Evolutionary conservation across 2,329 filamentous ascomycete species (phyloP), one percentile per base, ranked within the genome.

Genomic region (Phaeosphaeriaceae sp.): DNA sequence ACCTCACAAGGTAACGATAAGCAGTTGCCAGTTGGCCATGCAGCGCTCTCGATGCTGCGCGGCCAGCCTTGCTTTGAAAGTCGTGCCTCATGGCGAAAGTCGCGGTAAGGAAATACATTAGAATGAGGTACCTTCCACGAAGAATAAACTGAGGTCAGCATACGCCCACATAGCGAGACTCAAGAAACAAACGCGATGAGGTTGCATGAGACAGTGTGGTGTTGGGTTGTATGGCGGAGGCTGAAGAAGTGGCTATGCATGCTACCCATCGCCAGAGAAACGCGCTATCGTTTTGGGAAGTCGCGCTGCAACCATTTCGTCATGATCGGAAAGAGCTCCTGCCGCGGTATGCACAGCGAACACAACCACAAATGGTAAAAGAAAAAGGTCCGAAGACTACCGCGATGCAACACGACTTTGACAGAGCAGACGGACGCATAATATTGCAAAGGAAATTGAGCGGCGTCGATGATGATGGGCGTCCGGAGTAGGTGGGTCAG

Each of bases 241-340:
- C 47, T 55, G 35, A 40, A 40, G 30, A 35, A 40, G 35, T 40
- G 35, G 35, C 35, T 40, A 51, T 55, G 54, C 40, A 44, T 50
- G 53, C 13, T 9, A 32, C n/a, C 19, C 15, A 23, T 50, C 17
- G 35, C 35, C 47, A 24, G 40, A 32, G 28, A 47, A 55, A 46
- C 48, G 35, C 21, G 28, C 26, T 15, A 13, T 55, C 40, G 47
- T 24, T 42, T 51, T 44, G 7, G 54, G 54, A 46, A 55, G 48
- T 44, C 30, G 35, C 22, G 53, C 30, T 47, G 17, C n/a, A 7
- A 17, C 47, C 19, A 35, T 50, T 43, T 43, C 47, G 47, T 43
- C 47, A 50, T 46, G 47, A 51, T 46, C 21, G 21, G 44, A 47
- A 11, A 7, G 15, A 40, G n/a, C 35, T 40, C 35, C 35, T 40